Percentiles rank a stretch among this genome's conserved stretches.
phyloP scores from a whole-genome alignment of 148 eudicot species.

The Rhododendron henanense region DNA sequence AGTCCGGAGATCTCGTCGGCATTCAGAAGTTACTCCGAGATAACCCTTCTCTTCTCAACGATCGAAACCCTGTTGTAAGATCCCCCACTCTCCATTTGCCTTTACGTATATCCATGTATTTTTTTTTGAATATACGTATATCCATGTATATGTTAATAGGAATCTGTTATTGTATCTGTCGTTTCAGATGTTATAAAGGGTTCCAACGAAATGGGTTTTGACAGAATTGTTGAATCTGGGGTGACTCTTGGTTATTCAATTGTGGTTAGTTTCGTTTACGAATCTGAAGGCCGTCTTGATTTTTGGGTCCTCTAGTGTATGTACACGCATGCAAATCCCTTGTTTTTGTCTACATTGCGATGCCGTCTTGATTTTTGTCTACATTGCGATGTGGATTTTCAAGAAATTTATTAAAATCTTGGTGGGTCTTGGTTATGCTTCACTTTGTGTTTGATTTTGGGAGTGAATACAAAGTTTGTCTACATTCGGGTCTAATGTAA shows the following conservation, averaged over 20 bases:
- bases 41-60: conserved; percentile 76
- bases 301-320: neutral
- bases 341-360: neutral
- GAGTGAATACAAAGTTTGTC: neutral
- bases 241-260: neutral
- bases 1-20: conserved; percentile 68
- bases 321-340: neutral
- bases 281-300: neutral
- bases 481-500: neutral
- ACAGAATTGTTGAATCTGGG: neutral
- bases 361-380: neutral
- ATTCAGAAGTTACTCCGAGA: conserved; percentile 55
- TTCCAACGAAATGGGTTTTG: neutral
- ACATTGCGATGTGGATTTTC: neutral
- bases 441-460: neutral
- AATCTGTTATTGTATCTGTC: neutral
- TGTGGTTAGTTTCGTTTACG: neutral
- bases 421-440: neutral
- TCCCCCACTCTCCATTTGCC: conserved; percentile 11
- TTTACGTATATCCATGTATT: neutral
- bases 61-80: conserved; percentile 85
- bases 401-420: neutral
- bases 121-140: neutral
- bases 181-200: neutral
- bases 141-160: neutral